Percentiles rank a stretch among this genome's conserved stretches.
These are phyloP conservation scores for Fereydounia khargensis DNA, from an alignment of 1,284 basidiomycete species.

Conservation along the genomic window DNA sequence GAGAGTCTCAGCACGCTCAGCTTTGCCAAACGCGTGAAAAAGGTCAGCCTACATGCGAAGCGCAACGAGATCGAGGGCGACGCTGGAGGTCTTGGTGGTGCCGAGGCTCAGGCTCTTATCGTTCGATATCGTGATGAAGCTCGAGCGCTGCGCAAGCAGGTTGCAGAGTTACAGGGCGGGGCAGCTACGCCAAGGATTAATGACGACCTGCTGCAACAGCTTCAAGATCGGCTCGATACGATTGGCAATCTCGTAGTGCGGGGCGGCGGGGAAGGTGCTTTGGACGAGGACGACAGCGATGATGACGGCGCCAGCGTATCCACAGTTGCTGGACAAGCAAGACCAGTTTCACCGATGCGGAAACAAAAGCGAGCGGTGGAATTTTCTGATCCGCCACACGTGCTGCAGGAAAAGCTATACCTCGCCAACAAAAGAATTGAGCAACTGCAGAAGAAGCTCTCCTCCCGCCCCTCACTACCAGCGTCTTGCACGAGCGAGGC, in stretches of 20 bases:
- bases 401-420: constrained; percentile 49
- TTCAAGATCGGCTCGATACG: constrained; percentile 43
- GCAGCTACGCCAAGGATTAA: constrained; percentile 4
- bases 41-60: constrained; percentile 74
- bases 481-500: neutral
- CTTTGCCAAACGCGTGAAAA: constrained; percentile 86
- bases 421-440: constrained; percentile 31
- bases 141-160: constrained; percentile 37
- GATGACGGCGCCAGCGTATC: neutral
- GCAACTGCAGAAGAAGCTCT: constrained; percentile 22
- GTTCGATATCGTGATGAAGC: constrained; percentile 47
- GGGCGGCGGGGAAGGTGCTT: constrained; percentile 24
- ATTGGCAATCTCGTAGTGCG: constrained; percentile 44
- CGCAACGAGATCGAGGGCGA: constrained; percentile 74
- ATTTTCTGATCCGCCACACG: constrained; percentile 36
- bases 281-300: constrained; percentile 2
- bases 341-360: constrained; percentile 33
- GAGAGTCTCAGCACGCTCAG: constrained; percentile 80
- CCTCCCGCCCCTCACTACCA: constrained; percentile 28
- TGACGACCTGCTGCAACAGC: constrained; percentile 21
- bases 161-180: constrained; percentile 24
- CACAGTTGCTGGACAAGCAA: constrained; percentile 1
- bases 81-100: constrained; percentile 8
- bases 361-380: constrained; percentile 8
- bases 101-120: constrained; percentile 47